These are phyloP conservation scores for Glebionis coronaria DNA, from an alignment of 129 eudicot species.

Conservation along the genomic window DNA sequence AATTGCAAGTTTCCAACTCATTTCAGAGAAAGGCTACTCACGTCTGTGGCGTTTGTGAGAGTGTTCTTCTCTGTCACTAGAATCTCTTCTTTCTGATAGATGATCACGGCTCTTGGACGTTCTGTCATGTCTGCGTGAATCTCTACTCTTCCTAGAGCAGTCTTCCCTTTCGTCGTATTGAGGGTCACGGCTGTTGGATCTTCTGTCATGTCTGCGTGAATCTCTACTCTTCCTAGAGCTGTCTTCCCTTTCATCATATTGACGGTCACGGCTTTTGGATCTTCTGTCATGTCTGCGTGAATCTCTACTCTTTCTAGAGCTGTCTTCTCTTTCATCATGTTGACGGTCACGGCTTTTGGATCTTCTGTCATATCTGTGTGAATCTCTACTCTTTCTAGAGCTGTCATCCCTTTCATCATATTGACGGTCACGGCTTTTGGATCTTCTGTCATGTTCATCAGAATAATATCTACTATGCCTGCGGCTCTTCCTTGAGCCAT, in stretches of 20 bases:
- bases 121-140: constrained; percentile 43
- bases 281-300: constrained; percentile 39
- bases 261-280: constrained; percentile 38
- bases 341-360: constrained; percentile 27
- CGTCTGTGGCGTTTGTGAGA: constrained; percentile 46
- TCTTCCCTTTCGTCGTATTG: constrained; percentile 33
- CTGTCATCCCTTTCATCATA: constrained; percentile 33
- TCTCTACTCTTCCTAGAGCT: constrained; percentile 35
- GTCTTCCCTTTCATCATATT: constrained; percentile 32
- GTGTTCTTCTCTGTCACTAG: not conserved
- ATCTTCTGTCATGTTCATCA: constrained; percentile 37
- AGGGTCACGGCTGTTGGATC: constrained; percentile 40
- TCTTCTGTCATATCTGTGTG: constrained; percentile 40
- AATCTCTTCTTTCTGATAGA: too few species aligned
- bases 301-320: constrained; percentile 37
- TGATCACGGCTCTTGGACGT: constrained; percentile 29
- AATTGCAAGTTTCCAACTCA: constrained; percentile 23
- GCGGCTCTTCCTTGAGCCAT: constrained; percentile 35
- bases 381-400: constrained; percentile 39
- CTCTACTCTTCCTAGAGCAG: constrained; percentile 33
- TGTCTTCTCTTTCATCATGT: constrained; percentile 32
- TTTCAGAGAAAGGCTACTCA: constrained; percentile 30
- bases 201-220: constrained; percentile 39
- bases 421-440: constrained; percentile 35
- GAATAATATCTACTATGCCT: constrained; percentile 30